phyloP scores from a whole-genome alignment of 352 stramenopile genomes.

The Globisporangium emineosum region DNA sequence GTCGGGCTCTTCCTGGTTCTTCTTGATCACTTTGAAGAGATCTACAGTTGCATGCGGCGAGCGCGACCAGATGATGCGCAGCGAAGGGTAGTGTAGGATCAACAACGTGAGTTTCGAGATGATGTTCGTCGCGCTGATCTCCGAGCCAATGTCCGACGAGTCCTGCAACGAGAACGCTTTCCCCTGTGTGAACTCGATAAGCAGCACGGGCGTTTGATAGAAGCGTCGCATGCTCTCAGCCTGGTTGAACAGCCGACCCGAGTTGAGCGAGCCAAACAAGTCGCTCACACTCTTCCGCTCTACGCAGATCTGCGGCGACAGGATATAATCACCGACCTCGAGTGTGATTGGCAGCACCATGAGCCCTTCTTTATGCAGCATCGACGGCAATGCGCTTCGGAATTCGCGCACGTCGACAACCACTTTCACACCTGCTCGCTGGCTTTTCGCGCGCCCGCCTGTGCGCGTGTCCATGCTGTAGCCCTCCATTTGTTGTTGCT shows the following conservation, averaged over 20 bases:
- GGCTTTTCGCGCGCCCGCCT: slow-evolving; percentile 41
- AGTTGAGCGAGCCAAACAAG: slow-evolving; percentile 96
- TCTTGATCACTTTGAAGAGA: slow-evolving; percentile 81
- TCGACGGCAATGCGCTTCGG: slow-evolving; percentile 92
- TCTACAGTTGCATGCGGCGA: slow-evolving; percentile 90
- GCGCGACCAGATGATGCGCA: slow-evolving; percentile 95
- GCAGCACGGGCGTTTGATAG: slow-evolving; percentile 89
- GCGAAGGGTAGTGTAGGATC: slow-evolving; percentile 91
- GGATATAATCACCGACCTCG: slow-evolving; percentile 96
- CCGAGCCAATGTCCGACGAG: slow-evolving; percentile 85
- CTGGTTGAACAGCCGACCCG: slow-evolving; percentile 95
- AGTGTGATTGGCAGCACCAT: slow-evolving; percentile 94
- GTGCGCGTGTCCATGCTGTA: slow-evolving; percentile 87
- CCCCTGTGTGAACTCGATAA: slow-evolving; percentile 95
- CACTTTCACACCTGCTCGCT: slow-evolving; percentile 52
- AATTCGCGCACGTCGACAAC: slow-evolving; percentile 98
- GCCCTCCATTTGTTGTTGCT: slow-evolving; percentile 46
- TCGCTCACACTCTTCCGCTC: slow-evolving; percentile 96
- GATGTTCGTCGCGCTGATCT: slow-evolving; percentile 92
- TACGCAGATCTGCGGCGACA: slow-evolving; percentile 96
- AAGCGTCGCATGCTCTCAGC: slow-evolving; percentile 78
- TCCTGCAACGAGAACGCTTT: slow-evolving; percentile 88
- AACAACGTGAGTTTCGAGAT: slow-evolving; percentile 95
- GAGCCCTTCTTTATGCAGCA: slow-evolving; percentile 95
- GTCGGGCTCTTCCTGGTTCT: slow-evolving; percentile 82